Evolutionary conservation across 495 filamentous ascomycete species (phyloP).

Genomic region (Tirmania nivea): DNA sequence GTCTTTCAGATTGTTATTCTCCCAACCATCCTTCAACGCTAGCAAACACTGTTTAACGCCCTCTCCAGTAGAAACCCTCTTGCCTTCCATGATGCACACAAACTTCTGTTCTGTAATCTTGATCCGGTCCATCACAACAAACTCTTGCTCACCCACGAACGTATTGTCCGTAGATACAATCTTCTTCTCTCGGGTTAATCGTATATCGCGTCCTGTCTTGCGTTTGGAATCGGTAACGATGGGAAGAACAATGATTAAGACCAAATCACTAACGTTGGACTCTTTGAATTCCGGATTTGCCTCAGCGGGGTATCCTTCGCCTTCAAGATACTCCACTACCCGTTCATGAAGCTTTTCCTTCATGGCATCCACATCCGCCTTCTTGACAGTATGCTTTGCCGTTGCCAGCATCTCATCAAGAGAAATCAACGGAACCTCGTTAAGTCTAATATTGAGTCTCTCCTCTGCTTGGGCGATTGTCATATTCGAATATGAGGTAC

Average conservation of each 20-base stretch:
- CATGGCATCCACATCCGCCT: not conserved
- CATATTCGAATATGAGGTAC: not conserved
- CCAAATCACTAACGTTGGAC: conserved; percentile 2
- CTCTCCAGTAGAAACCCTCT: conserved; percentile 2
- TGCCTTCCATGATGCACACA: conserved; percentile 2
- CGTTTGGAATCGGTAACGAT: conserved; percentile 1
- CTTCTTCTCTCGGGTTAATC: conserved; percentile 6
- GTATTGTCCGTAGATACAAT: not conserved
- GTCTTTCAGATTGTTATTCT: not conserved
- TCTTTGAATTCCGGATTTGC: conserved; percentile 1
- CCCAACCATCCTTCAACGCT: conserved; percentile 2
- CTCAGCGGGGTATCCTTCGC: conserved; percentile 6
- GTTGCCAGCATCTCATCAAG: not conserved
- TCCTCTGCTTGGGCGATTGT: not conserved
- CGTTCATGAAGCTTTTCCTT: not conserved
- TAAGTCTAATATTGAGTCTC: not conserved
- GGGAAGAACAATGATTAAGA: not conserved
- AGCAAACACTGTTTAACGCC: conserved; percentile 2
- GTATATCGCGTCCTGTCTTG: conserved; percentile 3
- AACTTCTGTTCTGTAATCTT: not conserved
- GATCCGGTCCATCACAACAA: conserved; percentile 3
- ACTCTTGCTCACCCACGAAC: conserved; percentile 1
- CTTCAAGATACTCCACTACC: conserved; percentile 2
- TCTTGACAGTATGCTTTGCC: not conserved
- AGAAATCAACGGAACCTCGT: not conserved